Percentiles rank a stretch among this genome's conserved stretches.
These are phyloP conservation scores for Aschersonia sp. DNA, from an alignment of 2,329 filamentous ascomycete genomes.

Conservation along the genomic window DNA sequence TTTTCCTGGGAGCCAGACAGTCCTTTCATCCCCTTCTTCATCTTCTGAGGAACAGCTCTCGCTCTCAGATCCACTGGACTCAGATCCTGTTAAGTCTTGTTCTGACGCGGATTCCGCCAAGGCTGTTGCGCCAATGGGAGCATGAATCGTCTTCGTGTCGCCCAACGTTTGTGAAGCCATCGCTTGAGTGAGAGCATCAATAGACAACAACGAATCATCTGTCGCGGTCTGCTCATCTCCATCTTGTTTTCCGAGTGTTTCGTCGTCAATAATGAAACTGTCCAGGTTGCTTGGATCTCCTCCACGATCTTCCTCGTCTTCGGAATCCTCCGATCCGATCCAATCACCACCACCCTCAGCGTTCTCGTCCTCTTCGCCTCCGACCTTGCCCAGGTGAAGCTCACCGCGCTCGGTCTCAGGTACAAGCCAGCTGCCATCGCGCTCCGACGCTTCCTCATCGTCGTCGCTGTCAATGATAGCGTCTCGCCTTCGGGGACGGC, in stretches of 20 bases:
- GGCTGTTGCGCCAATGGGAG: constrained; percentile 3
- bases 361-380: constrained; percentile 77
- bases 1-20: constrained; percentile 15
- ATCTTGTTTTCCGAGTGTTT: constrained; percentile 19
- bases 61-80: constrained; percentile 24
- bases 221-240: constrained; percentile 13
- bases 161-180: constrained; percentile 22
- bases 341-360: constrained; percentile 77
- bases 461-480: constrained; percentile 53
- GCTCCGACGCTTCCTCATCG: constrained; percentile 40
- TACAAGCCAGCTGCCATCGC: constrained; percentile 67
- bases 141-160: constrained; percentile 7
- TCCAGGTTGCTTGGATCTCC: constrained; percentile 37
- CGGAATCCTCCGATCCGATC: constrained; percentile 57
- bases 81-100: constrained; percentile 13
- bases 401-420: constrained; percentile 48
- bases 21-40: constrained; percentile 15
- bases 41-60: constrained; percentile 18
- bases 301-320: constrained; percentile 34
- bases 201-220: constrained; percentile 19
- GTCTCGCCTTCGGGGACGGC: constrained; percentile 33
- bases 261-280: constrained; percentile 42
- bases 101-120: constrained; percentile 16
- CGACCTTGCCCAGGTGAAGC: constrained; percentile 57
- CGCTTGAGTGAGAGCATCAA: constrained; percentile 21